Percentiles rank a stretch among this genome's conserved stretches.
phyloP scores from a whole-genome alignment of 2,329 filamentous ascomycete genomes.

The Cladosporium sp. region DNA sequence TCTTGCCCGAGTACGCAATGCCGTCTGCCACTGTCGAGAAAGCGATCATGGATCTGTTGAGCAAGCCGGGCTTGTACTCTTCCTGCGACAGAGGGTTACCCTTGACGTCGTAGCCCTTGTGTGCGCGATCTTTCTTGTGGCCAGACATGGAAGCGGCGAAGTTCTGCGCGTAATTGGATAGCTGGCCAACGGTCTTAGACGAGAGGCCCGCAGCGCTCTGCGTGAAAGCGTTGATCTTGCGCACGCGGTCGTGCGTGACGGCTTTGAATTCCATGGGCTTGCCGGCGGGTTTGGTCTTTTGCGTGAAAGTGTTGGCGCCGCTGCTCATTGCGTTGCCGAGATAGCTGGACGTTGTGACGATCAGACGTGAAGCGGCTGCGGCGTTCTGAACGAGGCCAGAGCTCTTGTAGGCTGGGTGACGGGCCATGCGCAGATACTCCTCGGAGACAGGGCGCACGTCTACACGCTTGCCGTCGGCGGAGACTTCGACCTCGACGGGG shows the following conservation, averaged over 20 bases:
- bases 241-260: conserved; percentile 76
- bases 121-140: conserved; percentile 51
- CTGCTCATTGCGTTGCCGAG: conserved; percentile 72
- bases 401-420: conserved; percentile 88
- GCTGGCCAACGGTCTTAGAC: conserved; percentile 79
- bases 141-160: conserved; percentile 71
- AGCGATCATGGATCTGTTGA: conserved; percentile 96
- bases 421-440: conserved; percentile 70
- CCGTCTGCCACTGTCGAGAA: conserved; percentile 94
- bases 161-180: conserved; percentile 82
- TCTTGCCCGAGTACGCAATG: conserved; percentile 80
- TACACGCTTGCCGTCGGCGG: conserved; percentile 64
- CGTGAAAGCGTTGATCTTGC: conserved; percentile 86
- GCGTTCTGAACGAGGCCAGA: conserved; percentile 84
- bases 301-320: conserved; percentile 75
- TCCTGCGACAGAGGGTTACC: conserved; percentile 53
- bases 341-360: conserved; percentile 80
- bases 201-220: conserved; percentile 73
- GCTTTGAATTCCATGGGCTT: conserved; percentile 87
- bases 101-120: conserved; percentile 64
- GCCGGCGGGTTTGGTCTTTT: conserved; percentile 69
- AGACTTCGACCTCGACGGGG: conserved; percentile 74
- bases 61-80: conserved; percentile 78
- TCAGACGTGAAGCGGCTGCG: conserved; percentile 80
- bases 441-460: conserved; percentile 63